Evolutionary conservation across 345 rosid genomes (phyloP).

Genomic region (Eucalyptus grandis): DNA sequence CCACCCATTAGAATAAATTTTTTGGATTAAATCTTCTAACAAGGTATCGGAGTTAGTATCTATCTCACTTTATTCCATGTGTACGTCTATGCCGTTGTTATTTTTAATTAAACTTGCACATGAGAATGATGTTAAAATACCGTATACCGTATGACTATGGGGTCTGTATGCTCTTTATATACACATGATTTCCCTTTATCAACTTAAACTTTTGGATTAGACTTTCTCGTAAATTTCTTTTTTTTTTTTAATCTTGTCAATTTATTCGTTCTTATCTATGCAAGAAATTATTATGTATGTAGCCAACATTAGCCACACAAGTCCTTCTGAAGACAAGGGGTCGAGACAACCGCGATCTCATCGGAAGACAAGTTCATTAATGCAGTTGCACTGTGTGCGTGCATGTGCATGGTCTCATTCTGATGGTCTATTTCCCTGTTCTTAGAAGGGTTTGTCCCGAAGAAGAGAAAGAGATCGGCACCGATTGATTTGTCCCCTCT

Average conservation of each 20-base stretch:
- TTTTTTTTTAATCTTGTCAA: neutral
- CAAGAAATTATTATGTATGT: neutral
- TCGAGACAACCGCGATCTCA: neutral
- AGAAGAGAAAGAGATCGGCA: neutral
- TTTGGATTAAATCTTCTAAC: neutral
- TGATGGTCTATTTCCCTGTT: neutral
- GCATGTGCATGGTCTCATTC: neutral
- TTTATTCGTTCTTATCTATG: neutral
- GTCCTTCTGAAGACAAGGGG: neutral
- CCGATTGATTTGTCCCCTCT: neutral
- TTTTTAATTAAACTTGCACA: fast-evolving
- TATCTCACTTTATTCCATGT: neutral
- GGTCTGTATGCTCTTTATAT: fast-evolving
- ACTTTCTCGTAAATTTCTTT: fast-evolving
- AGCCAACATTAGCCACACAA: neutral
- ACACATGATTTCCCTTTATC: fast-evolving
- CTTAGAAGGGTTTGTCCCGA: neutral
- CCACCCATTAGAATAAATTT: fast-evolving
- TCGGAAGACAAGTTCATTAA: neutral
- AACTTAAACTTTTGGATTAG: neutral
- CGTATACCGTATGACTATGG: fast-evolving
- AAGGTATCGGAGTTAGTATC: fast-evolving
- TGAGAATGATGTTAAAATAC: neutral
- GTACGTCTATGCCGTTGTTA: neutral
- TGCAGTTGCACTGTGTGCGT: neutral